Evolutionary conservation across 148 eudicot genomes (phyloP), one percentile per base, ranked within the genome.

Genomic region (Simmondsia chinensis): DNA sequence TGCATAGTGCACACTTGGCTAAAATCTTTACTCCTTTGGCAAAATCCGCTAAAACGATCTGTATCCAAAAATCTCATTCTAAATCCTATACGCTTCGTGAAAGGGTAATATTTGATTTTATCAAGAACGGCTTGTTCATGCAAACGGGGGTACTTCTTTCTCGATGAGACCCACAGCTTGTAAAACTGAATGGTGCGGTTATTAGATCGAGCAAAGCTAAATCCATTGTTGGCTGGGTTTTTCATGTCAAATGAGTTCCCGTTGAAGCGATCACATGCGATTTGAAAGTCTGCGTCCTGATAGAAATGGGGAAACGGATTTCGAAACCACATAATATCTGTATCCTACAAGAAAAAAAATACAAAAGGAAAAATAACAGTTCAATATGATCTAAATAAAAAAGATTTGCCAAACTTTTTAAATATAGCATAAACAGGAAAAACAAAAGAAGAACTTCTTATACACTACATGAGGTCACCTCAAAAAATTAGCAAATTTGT

Each of bases 61-160:
- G 83, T 75, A 20, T 73, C 71, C 48, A 83, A 33, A 34, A 70
- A 75, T 46, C 66, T 51, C 5, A 75, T 32, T 23, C 42, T 57
- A 5, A 75, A 8, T 17, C 87, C 80, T 7, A 65, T 51, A n/a
- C 43, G 5, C 0, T 18, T 16, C 2, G 68, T 10, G 20, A 52
- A 30, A 6, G 64, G 64, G 22, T 57, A 23, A 1, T 18, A 14
- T 47, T 65, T 79, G 9, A 83, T 71, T 7, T 2, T 17, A 18
- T 79, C 54, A 26, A 83, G 50, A 24, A 74, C 84, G 11, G 68
- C 70, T 43, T 83, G 94, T 14, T 83, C 87, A 22, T 79, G 66
- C 28, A 52, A 7, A 0, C 50, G 54, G 0, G 71, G 72, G 21
- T 65, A 73, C 5, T 34, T 39, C 10, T 11, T 29, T 19, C 71